Conservation (phyloP, 176 grass and related monocot genomes). For the Dendrocalamus sinicus region DNA sequence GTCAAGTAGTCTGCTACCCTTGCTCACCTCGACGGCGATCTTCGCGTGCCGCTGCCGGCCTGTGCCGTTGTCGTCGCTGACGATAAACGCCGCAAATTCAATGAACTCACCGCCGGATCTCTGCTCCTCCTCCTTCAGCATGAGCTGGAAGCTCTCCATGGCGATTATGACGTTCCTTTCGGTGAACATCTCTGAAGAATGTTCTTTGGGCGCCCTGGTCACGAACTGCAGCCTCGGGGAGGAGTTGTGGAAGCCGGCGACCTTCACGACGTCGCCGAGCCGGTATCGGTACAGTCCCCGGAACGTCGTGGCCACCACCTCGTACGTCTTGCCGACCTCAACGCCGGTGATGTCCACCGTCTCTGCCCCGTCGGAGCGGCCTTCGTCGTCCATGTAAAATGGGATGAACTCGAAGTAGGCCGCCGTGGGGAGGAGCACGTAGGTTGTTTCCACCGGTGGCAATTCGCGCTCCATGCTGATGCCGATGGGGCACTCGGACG, state of each 20-base stretch:
- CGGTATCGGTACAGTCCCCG: slow-evolving; percentile 44
- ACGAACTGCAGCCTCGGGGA: slow-evolving; percentile 39
- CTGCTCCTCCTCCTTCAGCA: slow-evolving; percentile 5
- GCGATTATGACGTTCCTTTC: slow-evolving; percentile 42
- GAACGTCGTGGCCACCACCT: slow-evolving; percentile 45
- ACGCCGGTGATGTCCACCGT: slow-evolving; percentile 43
- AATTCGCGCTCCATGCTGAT: slow-evolving; percentile 38
- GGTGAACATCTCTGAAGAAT: slow-evolving; percentile 27
- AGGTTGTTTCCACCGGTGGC: slow-evolving; percentile 35
- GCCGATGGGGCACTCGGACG: slow-evolving; percentile 43
- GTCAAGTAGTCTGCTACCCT: slow-evolving; percentile 23
- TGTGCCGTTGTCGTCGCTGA: neutral
- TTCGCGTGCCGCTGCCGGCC: slow-evolving; percentile 8
- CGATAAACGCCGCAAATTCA: slow-evolving; percentile 35
- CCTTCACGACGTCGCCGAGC: slow-evolving; percentile 40
- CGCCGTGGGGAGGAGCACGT: slow-evolving; percentile 31
- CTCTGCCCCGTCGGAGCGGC: neutral
- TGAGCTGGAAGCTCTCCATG: slow-evolving; percentile 33
- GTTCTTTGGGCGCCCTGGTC: slow-evolving; percentile 36
- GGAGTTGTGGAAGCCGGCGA: slow-evolving; percentile 42
- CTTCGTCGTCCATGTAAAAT: neutral
- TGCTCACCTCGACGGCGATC: slow-evolving; percentile 34
- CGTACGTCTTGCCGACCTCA: slow-evolving; percentile 39
- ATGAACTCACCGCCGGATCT: neutral
- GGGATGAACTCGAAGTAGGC: slow-evolving; percentile 60